phyloP scores from a whole-genome alignment of 257 asterid genomes.

The Rauvolfia tetraphylla region DNA sequence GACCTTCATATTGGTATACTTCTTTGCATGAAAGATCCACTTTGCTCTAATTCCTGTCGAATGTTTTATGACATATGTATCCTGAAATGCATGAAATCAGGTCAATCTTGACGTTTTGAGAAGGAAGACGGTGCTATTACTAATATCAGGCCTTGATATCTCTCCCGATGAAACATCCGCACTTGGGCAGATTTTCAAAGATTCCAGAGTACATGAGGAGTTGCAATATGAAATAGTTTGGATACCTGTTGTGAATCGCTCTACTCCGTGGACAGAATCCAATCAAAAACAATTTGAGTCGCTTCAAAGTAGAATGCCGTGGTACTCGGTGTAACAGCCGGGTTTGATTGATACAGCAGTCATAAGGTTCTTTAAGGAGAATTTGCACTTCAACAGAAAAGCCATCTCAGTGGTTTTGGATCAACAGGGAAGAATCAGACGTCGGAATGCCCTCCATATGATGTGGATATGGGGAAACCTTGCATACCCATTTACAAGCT shows the following conservation, averaged over 20 bases:
- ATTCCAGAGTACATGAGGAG: neutral
- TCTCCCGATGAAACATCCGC: neutral
- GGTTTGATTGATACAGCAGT: conserved; percentile 3
- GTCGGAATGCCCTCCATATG: conserved; percentile 20
- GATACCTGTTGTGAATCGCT: conserved; percentile 1
- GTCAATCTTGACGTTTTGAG: conserved; percentile 9
- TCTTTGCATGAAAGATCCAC: no score
- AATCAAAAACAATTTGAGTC: neutral
- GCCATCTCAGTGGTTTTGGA: conserved; percentile 16
- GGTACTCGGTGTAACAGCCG: conserved; percentile 9
- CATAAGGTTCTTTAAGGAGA: conserved; percentile 8
- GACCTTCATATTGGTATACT: no score
- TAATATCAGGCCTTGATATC: conserved; percentile 10
- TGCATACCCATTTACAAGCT: conserved; percentile 18
- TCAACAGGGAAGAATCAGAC: conserved; percentile 2
- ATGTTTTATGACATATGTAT: no score
- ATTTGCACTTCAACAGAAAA: conserved; percentile 6
- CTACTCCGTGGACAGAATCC: neutral
- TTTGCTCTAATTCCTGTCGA: no score
- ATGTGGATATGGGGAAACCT: conserved; percentile 18
- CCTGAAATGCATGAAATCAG: neutral
- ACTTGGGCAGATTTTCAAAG: no score
- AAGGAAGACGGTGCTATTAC: conserved; percentile 6
- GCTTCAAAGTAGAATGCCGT: conserved; percentile 10
- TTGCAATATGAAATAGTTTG: neutral